Evolutionary conservation across 1,284 basidiomycete species (phyloP), one percentile per base, ranked within the genome.

Genomic region (Ganoderma multipileum): DNA sequence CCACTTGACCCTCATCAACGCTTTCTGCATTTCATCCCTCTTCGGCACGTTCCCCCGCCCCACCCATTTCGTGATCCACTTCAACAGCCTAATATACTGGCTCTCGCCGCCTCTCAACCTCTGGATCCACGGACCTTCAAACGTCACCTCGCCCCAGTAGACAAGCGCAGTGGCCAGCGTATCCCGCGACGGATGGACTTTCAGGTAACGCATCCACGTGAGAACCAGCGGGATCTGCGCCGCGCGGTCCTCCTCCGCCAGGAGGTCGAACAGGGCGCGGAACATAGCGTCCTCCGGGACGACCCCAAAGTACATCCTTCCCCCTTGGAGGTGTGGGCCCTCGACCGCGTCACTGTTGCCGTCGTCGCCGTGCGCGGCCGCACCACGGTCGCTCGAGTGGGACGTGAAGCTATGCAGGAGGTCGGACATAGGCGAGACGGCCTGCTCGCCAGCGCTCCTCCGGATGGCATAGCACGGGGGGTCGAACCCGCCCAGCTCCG

Each of bases 171-270:
- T 77, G 0, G 88, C 86, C 14, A 96, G 78, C 7, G 91, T 92
- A 57, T 82, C 78, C 30, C 76, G 78, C 7, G 81, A 81, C 0
- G 94, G 94, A 30, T 61, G 52, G 16, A 95, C 80, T 0, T 79
- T 78, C 18, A 94, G 75, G 26, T 81, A 82, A 2, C 86, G 85
- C 93, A 95, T 95, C 93, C 94, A 96, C 6, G 87, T 89, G 1
- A 97, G 81, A 2, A 85, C 83, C n/a, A 87, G 82, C 0, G 94
- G 89, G 42, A 96, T 90, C 76, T 93, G 89, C 0, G 80, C 77
- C 3, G 86, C 81, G 0, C 83, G 83, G 1, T 79, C 77, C 54
- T 85, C 83, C 4, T 86, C 78, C 0, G 88, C 89, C 14, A 94
- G 84, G 0, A 96, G 82, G 39, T 84, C 77, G 59, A 96, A 84